phyloP scores from a whole-genome alignment of 2,329 filamentous ascomycete genomes.

The Fusarium nodosum region DNA sequence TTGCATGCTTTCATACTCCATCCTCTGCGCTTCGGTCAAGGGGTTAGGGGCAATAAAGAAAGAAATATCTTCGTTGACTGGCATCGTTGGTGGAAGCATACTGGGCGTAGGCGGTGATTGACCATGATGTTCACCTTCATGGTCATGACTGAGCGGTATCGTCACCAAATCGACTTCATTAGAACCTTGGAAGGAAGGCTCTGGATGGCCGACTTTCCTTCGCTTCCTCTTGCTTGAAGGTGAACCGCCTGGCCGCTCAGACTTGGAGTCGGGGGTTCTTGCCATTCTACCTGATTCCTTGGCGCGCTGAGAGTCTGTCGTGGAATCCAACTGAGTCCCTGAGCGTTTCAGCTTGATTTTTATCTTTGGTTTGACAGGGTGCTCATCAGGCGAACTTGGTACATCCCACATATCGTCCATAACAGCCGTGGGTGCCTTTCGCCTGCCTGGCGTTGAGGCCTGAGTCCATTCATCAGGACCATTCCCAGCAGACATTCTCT shows the following conservation, averaged over 20 bases:
- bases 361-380: constrained; percentile 20
- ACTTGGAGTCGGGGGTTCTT: background rate
- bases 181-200: constrained; percentile 28
- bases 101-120: constrained; percentile 38
- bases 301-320: background rate
- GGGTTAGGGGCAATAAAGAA: constrained; percentile 54
- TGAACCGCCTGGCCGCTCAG: constrained; percentile 4
- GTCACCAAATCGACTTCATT: constrained; percentile 49
- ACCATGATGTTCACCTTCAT: constrained; percentile 21
- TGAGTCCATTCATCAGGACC: constrained; percentile 52
- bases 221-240: constrained; percentile 41
- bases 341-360: constrained; percentile 38
- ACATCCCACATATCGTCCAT: constrained; percentile 60
- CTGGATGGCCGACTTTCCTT: constrained; percentile 39
- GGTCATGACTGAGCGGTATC: constrained; percentile 44
- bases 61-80: constrained; percentile 48
- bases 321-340: constrained; percentile 12
- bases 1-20: constrained; percentile 53
- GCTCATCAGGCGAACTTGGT: constrained; percentile 58
- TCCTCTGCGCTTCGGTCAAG: constrained; percentile 56
- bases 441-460: constrained; percentile 52
- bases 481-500: constrained; percentile 27
- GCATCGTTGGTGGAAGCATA: constrained; percentile 50
- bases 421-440: constrained; percentile 42
- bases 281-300: background rate